phyloP scores from a whole-genome alignment of 352 stramenopile species.

The Pythium folliculosum region DNA sequence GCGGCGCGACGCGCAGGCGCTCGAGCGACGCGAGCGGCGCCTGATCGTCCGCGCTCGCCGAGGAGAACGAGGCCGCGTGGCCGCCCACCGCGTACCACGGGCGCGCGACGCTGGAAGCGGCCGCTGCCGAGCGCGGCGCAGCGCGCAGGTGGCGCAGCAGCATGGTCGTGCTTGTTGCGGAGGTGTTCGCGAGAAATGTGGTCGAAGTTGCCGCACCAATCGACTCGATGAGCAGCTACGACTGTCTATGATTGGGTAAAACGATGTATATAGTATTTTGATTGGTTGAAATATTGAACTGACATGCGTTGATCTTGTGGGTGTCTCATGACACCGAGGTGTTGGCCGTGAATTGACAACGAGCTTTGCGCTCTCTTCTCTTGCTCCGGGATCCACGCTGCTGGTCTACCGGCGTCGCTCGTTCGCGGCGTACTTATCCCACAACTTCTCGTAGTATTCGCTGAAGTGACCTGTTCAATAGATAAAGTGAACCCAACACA shows the following conservation, averaged over 20 bases:
- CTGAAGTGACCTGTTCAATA: constrained; percentile 43
- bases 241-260: constrained; percentile 27
- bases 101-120: not conserved
- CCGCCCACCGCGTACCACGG: constrained; percentile 17
- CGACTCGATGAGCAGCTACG: constrained; percentile 19
- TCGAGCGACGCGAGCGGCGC: constrained; percentile 35
- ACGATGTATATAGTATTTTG: constrained; percentile 4
- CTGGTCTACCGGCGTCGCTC: constrained; percentile 18
- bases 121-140: constrained; percentile 24
- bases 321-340: not conserved
- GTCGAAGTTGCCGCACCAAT: constrained; percentile 29
- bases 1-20: constrained; percentile 34
- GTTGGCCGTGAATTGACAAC: too few relatives aligned
- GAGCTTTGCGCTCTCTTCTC: too few relatives aligned
- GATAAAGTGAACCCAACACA: not conserved
- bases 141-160: constrained; percentile 46
- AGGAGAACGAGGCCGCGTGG: constrained; percentile 6
- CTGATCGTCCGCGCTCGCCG: constrained; percentile 13
- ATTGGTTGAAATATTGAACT: constrained; percentile 20
- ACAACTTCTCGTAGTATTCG: constrained; percentile 68
- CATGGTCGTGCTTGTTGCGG: constrained; percentile 15
- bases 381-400: not conserved
- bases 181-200: not conserved
- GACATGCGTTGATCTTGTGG: not conserved
- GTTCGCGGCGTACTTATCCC: constrained; percentile 46